Evolutionary conservation across 75 land plant genomes (phyloP).

Genomic region (Cupressus sempervirens): DNA sequence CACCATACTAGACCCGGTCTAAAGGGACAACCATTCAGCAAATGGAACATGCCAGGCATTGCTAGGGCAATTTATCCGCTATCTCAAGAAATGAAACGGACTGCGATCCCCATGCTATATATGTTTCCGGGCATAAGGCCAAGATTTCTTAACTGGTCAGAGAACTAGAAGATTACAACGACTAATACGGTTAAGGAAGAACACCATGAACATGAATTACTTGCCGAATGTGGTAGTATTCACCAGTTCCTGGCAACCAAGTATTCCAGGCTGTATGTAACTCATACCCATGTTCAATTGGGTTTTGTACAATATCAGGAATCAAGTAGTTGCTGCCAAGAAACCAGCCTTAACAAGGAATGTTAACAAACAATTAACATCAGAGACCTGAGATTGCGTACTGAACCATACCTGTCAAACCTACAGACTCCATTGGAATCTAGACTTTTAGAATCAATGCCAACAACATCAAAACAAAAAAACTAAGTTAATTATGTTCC

Average conservation of each 20-base stretch:
- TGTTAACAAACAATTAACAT: background rate
- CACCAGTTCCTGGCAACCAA: background rate
- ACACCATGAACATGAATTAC: background rate
- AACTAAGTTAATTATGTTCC: background rate
- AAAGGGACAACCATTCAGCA: background rate
- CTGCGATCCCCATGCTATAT: background rate
- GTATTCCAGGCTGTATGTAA: background rate
- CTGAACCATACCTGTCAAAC: background rate
- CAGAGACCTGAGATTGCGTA: background rate
- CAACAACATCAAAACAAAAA: background rate
- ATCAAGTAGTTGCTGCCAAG: background rate
- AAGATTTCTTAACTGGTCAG: background rate
- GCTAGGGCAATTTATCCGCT: background rate
- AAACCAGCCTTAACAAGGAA: background rate
- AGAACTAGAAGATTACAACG: background rate
- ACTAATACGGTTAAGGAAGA: background rate
- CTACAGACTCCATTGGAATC: constrained; percentile 1
- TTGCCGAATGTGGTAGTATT: background rate
- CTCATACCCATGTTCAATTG: background rate
- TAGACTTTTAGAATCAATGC: background rate
- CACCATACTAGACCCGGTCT: background rate
- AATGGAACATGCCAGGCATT: background rate
- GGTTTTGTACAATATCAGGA: background rate
- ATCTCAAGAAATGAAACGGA: background rate
- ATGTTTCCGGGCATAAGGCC: background rate